Evolutionary conservation across 106 monocot species (phyloP).

Genomic region (Amphibolis antarctica): DNA sequence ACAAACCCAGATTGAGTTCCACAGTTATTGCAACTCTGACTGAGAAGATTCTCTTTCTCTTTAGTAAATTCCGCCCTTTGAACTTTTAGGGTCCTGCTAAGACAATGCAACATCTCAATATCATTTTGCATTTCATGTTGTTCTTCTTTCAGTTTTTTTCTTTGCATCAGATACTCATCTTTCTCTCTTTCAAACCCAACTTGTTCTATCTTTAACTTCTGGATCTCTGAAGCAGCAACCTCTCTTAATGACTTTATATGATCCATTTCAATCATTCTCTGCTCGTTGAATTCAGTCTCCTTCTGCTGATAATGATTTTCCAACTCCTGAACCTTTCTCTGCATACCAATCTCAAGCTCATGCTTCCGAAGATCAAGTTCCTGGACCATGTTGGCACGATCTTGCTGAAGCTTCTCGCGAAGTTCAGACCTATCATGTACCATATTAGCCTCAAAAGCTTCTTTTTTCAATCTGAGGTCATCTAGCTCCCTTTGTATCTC

Average conservation of each 20-base stretch:
- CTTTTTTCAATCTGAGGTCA: constrained; percentile 45
- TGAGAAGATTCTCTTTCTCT: constrained; percentile 54
- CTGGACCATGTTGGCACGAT: constrained; percentile 9
- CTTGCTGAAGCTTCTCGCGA: constrained; percentile 29
- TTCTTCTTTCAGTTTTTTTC: constrained; percentile 46
- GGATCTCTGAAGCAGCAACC: constrained; percentile 37
- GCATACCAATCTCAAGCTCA: constrained; percentile 15
- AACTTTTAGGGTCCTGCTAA: constrained; percentile 57
- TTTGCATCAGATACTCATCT: constrained; percentile 26
- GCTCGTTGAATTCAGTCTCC: constrained; percentile 12
- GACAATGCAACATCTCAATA: constrained; percentile 50
- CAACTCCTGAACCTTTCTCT: constrained; percentile 8
- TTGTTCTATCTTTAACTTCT: constrained; percentile 45
- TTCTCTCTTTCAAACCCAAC: constrained; percentile 48
- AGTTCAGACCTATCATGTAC: constrained; percentile 36
- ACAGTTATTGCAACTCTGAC: constrained; percentile 49
- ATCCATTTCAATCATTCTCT: constrained; percentile 28
- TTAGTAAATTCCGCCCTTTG: constrained; percentile 56
- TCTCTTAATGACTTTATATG: constrained; percentile 33
- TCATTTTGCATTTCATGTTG: constrained; percentile 64
- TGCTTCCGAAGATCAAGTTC: constrained; percentile 16
- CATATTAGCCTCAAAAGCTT: constrained; percentile 57
- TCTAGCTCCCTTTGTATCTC: constrained; percentile 40
- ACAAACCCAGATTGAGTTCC: constrained; percentile 38
- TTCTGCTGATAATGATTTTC: constrained; percentile 16